These are phyloP conservation scores for Pseudoscleropodium purum DNA, from an alignment of 225 moss, liverwort and hornwort genomes.

Conservation along the genomic window DNA sequence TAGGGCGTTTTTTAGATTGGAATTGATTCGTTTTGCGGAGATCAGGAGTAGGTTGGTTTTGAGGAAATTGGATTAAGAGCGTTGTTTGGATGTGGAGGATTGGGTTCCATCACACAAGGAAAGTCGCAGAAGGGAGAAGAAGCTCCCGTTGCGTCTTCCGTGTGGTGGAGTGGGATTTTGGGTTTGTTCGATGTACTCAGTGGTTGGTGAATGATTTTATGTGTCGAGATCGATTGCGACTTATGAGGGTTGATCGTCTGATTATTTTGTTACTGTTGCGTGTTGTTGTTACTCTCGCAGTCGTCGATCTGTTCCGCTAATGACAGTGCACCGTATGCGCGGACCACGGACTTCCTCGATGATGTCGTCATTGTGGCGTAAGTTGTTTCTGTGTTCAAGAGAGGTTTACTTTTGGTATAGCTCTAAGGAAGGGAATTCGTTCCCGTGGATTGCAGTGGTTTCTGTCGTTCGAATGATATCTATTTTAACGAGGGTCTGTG, in stretches of 20 bases:
- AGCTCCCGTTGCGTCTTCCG: not conserved
- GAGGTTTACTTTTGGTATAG: not conserved
- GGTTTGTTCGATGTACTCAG: not conserved
- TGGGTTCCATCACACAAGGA: not conserved
- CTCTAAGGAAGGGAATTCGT: not conserved
- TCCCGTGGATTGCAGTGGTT: not conserved
- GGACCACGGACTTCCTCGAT: slow-evolving; percentile 33
- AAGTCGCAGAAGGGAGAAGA: not conserved
- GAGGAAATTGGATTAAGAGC: not conserved
- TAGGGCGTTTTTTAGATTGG: not conserved
- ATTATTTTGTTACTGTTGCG: not conserved
- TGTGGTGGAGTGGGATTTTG: no score
- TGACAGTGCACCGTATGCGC: slow-evolving; percentile 34
- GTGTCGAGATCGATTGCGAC: no score
- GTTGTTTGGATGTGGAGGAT: not conserved
- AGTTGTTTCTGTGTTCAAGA: not conserved
- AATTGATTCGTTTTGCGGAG: not conserved
- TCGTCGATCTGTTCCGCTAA: slow-evolving; percentile 26
- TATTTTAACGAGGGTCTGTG: not conserved
- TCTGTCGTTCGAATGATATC: not conserved
- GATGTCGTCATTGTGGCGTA: slow-evolving; percentile 54
- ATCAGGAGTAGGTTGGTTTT: not conserved
- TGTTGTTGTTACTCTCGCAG: slow-evolving; percentile 7
- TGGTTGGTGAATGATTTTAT: not conserved
- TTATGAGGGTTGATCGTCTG: no score